These are phyloP conservation scores for Oryza rufipogon DNA, from an alignment of 176 grass and related monocot species.

Conservation along the genomic window DNA sequence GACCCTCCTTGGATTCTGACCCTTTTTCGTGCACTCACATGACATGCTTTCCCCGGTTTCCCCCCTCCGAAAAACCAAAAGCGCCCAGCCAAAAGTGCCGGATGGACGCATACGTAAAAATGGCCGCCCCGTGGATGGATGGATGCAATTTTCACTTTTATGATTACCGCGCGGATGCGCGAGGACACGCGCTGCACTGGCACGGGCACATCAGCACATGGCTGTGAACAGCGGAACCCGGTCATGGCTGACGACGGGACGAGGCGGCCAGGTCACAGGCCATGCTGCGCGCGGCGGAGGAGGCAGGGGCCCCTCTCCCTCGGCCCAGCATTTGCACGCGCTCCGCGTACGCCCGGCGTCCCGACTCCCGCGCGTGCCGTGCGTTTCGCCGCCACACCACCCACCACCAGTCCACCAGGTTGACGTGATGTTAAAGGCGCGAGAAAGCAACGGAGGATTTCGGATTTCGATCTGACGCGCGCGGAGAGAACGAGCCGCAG, in stretches of 20 bases:
- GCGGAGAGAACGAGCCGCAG: too few species aligned
- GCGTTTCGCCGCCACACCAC: background rate
- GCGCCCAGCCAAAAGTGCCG: background rate
- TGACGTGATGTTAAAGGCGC: slow-evolving; percentile 50
- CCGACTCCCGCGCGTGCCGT: background rate
- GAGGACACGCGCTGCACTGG: slow-evolving; percentile 19
- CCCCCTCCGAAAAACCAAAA: slow-evolving; percentile 18
- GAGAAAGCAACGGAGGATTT: slow-evolving; percentile 24
- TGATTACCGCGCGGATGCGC: slow-evolving; percentile 23
- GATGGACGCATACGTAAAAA: slow-evolving; percentile 14
- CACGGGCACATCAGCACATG: slow-evolving; percentile 58
- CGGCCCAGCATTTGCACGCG: slow-evolving; percentile 19
- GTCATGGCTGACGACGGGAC: slow-evolving; percentile 13
- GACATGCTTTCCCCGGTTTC: slow-evolving; percentile 30
- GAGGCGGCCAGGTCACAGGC: slow-evolving; percentile 10
- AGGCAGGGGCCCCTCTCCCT: background rate
- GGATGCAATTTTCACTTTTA: slow-evolving; percentile 32
- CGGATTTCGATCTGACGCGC: background rate
- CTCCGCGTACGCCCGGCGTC: slow-evolving; percentile 6
- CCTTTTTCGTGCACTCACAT: slow-evolving; percentile 49
- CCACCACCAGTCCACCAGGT: background rate
- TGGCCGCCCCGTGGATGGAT: background rate
- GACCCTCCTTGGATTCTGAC: slow-evolving; percentile 38
- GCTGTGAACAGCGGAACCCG: slow-evolving; percentile 33
- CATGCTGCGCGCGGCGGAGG: background rate